Percentiles rank a stretch among this genome's conserved stretches.
Evolutionary conservation across 1,284 basidiomycete species (phyloP).

Genomic region (Sanghuangporus sanghuang): DNA sequence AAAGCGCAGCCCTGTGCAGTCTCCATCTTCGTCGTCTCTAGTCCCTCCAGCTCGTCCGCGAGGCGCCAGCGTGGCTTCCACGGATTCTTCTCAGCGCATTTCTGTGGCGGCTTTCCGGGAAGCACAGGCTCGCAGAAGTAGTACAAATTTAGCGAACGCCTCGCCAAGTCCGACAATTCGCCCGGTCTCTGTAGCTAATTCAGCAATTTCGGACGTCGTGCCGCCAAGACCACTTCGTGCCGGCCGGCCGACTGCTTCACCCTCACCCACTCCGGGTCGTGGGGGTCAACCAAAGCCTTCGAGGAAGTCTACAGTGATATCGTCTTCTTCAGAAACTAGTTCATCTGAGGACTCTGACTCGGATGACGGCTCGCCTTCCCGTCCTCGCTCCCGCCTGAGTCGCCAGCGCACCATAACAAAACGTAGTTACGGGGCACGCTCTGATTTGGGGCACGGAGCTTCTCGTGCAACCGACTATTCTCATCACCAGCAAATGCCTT

Average conservation of each 20-base stretch:
- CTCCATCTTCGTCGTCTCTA: constrained; percentile 21
- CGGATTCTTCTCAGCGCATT: constrained; percentile 63
- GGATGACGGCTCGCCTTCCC: constrained; percentile 40
- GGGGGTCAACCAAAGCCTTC: constrained; percentile 1
- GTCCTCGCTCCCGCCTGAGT: constrained; percentile 16
- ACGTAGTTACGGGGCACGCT: constrained; percentile 18
- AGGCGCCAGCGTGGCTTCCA: constrained; percentile 46
- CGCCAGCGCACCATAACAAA: constrained; percentile 22
- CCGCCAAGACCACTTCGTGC: constrained; percentile 15
- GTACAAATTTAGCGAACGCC: constrained; percentile 54
- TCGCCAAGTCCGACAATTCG: constrained; percentile 44
- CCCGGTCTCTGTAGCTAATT: constrained; percentile 20
- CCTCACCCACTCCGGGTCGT: constrained; percentile 1
- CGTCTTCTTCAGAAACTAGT: constrained; percentile 23
- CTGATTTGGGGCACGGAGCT: constrained; percentile 18
- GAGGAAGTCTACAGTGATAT: constrained; percentile 30
- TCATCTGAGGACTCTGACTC: constrained; percentile 37
- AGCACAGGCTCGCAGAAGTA: constrained; percentile 61
- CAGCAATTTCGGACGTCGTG: constrained; percentile 17
- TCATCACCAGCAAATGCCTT: constrained; percentile 17
- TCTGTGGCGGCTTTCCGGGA: constrained; percentile 75
- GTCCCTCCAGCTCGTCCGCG: constrained; percentile 39
- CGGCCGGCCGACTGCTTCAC: neutral
- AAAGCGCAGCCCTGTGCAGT: constrained; percentile 22
- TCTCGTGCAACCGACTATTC: neutral